A percentile compares a stretch with the other conserved stretches of the same genome.
phyloP scores from a whole-genome alignment of 164 flowering plant genomes.

The Saururus chinensis region DNA sequence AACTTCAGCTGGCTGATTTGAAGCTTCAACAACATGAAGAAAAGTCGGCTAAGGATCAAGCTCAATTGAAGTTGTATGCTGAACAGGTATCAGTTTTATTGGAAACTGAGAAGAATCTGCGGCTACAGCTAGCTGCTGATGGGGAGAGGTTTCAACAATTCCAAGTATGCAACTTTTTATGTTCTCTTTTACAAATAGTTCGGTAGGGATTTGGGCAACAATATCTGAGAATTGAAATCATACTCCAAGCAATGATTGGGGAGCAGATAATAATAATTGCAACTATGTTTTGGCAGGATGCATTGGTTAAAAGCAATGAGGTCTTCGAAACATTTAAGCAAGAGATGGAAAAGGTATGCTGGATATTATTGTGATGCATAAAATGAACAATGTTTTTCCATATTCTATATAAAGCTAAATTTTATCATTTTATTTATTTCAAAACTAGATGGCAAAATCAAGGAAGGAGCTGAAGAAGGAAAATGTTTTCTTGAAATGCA shows the following conservation, averaged over 20 bases:
- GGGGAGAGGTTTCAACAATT: constrained; percentile 96
- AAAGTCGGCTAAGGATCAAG: constrained; percentile 65
- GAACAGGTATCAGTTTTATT: constrained; percentile 81
- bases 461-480: constrained; percentile 88
- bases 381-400: not conserved
- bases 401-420: not conserved
- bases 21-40: constrained; percentile 82
- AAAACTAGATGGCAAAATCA: constrained; percentile 67
- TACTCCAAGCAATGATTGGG: not conserved
- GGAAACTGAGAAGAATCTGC: constrained; percentile 83
- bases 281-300: constrained; percentile 54
- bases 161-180: constrained; percentile 36
- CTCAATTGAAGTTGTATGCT: constrained; percentile 77
- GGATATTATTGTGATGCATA: not conserved
- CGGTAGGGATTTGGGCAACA: not conserved
- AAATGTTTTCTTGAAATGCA: constrained; percentile 74
- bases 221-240: no score
- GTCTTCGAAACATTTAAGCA: constrained; percentile 92
- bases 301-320: constrained; percentile 79
- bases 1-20: constrained; percentile 83
- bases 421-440: not conserved
- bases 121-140: constrained; percentile 72
- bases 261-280: not conserved
- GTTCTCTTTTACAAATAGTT: not conserved
- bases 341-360: constrained; percentile 85